Evolutionary conservation across 2,329 filamentous ascomycete species (phyloP), one percentile per base, ranked within the genome.

Genomic region (Kalmusia sp.): DNA sequence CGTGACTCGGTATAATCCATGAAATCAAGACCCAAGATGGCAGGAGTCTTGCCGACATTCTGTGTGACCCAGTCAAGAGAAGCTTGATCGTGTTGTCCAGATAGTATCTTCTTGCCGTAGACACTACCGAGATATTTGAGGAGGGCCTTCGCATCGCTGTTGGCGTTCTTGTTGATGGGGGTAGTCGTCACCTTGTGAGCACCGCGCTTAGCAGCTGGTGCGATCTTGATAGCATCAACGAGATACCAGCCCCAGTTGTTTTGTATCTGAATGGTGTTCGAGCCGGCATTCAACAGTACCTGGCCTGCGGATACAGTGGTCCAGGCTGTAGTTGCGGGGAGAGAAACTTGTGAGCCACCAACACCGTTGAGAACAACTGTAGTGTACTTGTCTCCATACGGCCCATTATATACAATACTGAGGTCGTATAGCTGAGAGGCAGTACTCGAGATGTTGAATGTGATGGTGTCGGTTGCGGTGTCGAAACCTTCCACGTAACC

Each of bases 201-300:
- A 6, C 64, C 68, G n/a, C 77, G 70, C 7, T 68, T 57, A 4
- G 63, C 62, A 6, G 76, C 69, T 6, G 75, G 75, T 0, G 71
- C 61, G 2, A 80, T 58, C 2, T 63, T 73, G 59, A 81, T 76
- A 49, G 72, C 73, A 59, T 82, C 79, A 47, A 79, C 76, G 19
- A 81, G 72, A 57, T 65, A 77, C 78, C 77, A 81, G 51, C 79
- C 79, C 79, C 79, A 81, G 65, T 81, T 79, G 65, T 63, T 78
- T 48, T 77, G 72, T 38, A 81, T 75, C 33, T 79, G 69, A 45
- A 81, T 76, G 0, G 75, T 80, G 65, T 81, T 81, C 37, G 58
- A 51, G 14, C 79, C 79, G 7, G 69, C 68, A 41, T 76, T 72
- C 30, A 81, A 65, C 1, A 82, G 67, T 1, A 81, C 69, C 55